phyloP scores from a whole-genome alignment of 345 rosid species.

The Capsella bursapastoris region DNA sequence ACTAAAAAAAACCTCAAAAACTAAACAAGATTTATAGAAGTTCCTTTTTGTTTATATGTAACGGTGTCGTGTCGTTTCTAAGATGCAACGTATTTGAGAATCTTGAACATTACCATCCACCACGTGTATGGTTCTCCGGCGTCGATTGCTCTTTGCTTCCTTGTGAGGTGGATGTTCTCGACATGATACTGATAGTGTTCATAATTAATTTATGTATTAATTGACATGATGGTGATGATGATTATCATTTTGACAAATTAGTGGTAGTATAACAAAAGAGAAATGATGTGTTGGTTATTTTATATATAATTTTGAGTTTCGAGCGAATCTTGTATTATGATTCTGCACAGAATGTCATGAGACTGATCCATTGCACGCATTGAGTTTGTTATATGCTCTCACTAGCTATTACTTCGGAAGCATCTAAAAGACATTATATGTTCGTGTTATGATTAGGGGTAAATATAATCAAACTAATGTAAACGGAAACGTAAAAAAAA shows the following conservation, averaged over 20 bases:
- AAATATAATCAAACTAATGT: background rate
- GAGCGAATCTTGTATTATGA: constrained; percentile 37
- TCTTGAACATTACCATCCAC: constrained; percentile 14
- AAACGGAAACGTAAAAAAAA: no score
- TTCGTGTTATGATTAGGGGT: background rate
- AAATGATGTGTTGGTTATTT: background rate
- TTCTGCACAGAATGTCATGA: constrained; percentile 37
- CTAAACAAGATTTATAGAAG: constrained; percentile 21
- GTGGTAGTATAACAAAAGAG: background rate
- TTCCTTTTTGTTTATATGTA: constrained; percentile 19
- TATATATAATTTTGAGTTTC: background rate
- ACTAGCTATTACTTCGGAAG: constrained; percentile 9
- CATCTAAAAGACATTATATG: constrained; percentile 14
- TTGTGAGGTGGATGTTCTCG: constrained; percentile 38
- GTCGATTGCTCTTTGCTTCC: constrained; percentile 29
- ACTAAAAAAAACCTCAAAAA: background rate
- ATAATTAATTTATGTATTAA: constrained; percentile 16
- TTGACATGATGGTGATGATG: constrained; percentile 32
- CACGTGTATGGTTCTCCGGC: constrained; percentile 40
- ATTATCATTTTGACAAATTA: background rate
- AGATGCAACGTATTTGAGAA: constrained; percentile 34
- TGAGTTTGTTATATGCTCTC: constrained; percentile 15
- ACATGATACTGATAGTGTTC: constrained; percentile 29
- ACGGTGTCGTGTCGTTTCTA: constrained; percentile 32
- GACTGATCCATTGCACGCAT: constrained; percentile 36